Base-by-base conservation (phyloP, 176 grass and related monocot genomes). In the Bonia amplexicaulis region DNA sequence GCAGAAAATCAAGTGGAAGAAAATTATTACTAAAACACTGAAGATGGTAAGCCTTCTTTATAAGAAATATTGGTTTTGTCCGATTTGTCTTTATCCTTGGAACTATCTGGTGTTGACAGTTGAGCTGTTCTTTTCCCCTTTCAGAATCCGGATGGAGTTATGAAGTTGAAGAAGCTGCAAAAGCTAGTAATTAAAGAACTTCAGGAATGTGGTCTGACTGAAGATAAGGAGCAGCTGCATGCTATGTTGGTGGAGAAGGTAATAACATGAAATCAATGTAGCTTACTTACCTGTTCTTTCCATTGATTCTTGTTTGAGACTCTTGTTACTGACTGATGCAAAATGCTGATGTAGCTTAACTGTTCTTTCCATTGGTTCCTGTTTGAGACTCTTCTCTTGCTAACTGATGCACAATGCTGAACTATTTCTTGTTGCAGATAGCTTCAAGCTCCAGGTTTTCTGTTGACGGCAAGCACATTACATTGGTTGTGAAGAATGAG, bases 81-180 rank as follows among this genome's bases (percentile, higher is more conserved):
- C 15, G 22, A 14, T 90, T 16, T 79, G 7, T 49, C 19, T 1
- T 46, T 80, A 22, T 67, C 39, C 62, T 64, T 31, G 0, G 7
- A 77, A 19, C 35, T 26, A 25, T 55, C 7, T 14, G 15, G 49
- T 74, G 37, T 71, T 76, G 66, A 79, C 42, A 37, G 20, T 71
- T 86, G 40, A 57, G 27, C 9, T 74, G 52, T 37, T 60, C 6
- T 49, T 39, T 25, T 7, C 0, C 42, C 31, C 47, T 88, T 89
- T 73, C 77, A 99, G 96, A 89, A 91, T 46, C 40, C 85, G 2
- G 93, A 92, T 88, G 83, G 88, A 79, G 69, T 40, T 76, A 87
- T 99, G 93, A 99, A 94, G 91, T 80, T 96, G 6, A 98, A 90
- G 62, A 98, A 91, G 75, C 84, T 99, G 54, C 90, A 90, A 84